A percentile compares a stretch with the other conserved stretches of the same genome.
Conservation (phyloP, 768 basidiomycete species). For the Russula foetens region DNA sequence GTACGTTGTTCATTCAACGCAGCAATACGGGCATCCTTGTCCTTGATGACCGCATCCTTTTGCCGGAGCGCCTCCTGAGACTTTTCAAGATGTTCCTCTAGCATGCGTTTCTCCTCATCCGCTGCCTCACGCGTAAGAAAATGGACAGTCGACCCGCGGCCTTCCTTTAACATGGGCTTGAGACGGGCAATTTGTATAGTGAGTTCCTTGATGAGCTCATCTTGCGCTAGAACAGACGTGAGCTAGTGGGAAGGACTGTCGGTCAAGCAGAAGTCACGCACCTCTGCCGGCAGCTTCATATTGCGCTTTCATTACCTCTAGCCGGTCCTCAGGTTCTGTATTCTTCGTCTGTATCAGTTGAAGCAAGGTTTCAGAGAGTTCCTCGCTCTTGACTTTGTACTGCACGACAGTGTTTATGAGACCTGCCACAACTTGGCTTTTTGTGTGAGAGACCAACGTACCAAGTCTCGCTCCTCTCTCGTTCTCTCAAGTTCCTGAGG, state of each 20-base stretch:
- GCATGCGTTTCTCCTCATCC: conserved; percentile 52
- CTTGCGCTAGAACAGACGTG: conserved; percentile 40
- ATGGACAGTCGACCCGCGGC: conserved; percentile 46
- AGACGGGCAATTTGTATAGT: conserved; percentile 44
- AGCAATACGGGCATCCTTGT: conserved; percentile 39
- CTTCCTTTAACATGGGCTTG: conserved; percentile 44
- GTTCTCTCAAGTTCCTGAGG: conserved; percentile 19
- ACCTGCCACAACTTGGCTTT: not conserved
- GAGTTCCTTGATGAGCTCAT: conserved; percentile 46
- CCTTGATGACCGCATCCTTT: conserved; percentile 33
- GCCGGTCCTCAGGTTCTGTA: conserved; percentile 56
- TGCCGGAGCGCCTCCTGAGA: conserved; percentile 38
- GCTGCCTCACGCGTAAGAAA: conserved; percentile 68
- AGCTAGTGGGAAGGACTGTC: not conserved
- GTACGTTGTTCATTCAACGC: conserved; percentile 44
- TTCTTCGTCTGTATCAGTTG: conserved; percentile 48
- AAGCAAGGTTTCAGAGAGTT: conserved; percentile 47
- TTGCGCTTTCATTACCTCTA: conserved; percentile 41
- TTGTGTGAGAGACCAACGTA: conserved; percentile 1
- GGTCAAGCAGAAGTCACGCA: conserved; percentile 24
- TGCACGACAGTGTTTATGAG: not conserved
- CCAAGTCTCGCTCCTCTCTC: conserved; percentile 24
- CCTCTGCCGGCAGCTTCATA: conserved; percentile 47
- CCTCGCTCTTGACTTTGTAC: conserved; percentile 23
- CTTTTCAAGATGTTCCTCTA: conserved; percentile 41